Percentiles rank a stretch among this genome's conserved stretches.
phyloP scores from a whole-genome alignment of 2,329 filamentous ascomycete genomes.

The Aspergillus glaucus region DNA sequence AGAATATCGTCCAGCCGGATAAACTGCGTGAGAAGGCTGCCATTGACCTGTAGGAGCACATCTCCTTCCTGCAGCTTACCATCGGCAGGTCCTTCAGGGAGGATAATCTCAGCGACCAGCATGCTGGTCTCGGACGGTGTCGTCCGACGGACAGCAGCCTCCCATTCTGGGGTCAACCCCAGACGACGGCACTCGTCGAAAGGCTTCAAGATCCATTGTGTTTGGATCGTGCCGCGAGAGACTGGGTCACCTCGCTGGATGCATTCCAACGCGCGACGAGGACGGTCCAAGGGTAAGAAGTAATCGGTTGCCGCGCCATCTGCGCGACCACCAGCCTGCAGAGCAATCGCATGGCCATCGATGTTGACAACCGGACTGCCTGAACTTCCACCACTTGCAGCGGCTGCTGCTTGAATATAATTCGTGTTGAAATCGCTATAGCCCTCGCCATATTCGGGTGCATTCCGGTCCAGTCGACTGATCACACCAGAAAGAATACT shows the following conservation, averaged over 20 bases:
- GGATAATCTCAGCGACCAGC: slow-evolving; percentile 90
- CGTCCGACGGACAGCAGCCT: slow-evolving; percentile 71
- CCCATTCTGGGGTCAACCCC: slow-evolving; percentile 77
- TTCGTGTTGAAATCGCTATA: slow-evolving; percentile 96
- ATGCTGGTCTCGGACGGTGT: slow-evolving; percentile 95
- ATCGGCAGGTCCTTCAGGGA: slow-evolving; percentile 84
- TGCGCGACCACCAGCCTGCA: slow-evolving; percentile 88
- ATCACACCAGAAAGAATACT: slow-evolving; percentile 97
- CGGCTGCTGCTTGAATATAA: slow-evolving; percentile 96
- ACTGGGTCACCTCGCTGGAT: slow-evolving; percentile 70
- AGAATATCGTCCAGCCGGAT: slow-evolving; percentile 85
- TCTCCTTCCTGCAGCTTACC: slow-evolving; percentile 89
- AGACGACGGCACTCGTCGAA: slow-evolving; percentile 94
- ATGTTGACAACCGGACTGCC: slow-evolving; percentile 96
- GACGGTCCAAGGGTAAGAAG: slow-evolving; percentile 88
- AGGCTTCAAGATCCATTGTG: slow-evolving; percentile 92
- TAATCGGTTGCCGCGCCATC: slow-evolving; percentile 97
- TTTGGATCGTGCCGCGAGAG: slow-evolving; percentile 93
- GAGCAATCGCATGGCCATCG: slow-evolving; percentile 81
- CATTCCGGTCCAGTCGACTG: slow-evolving; percentile 89
- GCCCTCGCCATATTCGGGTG: slow-evolving; percentile 93
- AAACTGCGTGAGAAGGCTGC: slow-evolving; percentile 86
- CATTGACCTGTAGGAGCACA: slow-evolving; percentile 87
- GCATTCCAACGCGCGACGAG: slow-evolving; percentile 77
- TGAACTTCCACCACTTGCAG: slow-evolving; percentile 95